Base-by-base conservation (phyloP, 2,329 filamentous ascomycete genomes). In the Didymella pomorum region DNA sequence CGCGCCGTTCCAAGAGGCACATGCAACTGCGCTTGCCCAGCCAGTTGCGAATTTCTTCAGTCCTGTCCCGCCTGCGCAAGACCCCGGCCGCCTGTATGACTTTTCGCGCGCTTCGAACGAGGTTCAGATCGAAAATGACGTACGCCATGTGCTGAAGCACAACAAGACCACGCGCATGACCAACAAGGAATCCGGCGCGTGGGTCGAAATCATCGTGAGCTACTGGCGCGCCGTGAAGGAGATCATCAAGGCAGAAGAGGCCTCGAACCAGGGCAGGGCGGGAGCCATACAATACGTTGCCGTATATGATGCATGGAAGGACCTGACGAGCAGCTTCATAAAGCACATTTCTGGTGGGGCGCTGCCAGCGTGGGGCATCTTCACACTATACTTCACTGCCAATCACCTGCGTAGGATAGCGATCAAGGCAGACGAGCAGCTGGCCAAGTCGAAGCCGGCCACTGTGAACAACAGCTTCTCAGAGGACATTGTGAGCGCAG, bases 351-450 rank as follows among this genome's bases (percentile, higher is more conserved):
- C 88, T 33, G 89, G 85, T 64, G 82, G 84, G 54, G 84, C 86
- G 2, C 92, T 98, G 68, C 88, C 92, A 64, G 89, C 92, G 29
- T 99, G 95, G 94, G 95, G 93, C 0, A 87, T 99, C 50, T 93
- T 95, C 3, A 93, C 91, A 72, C 83, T 99, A 37, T 98, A 98
- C 72, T 85, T 90, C 51, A 88, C 89, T 23, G 93, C 93, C 53
- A 96, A 92, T 78, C 93, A 96, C 74, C 79, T 99, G 58, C 85
- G 95, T 59, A 81, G 90, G 42, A 96, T 97, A 78, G 95, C 95
- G 46, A 95, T 97, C 75, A 92, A 89, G 71, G 93, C 95, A 55
- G 95, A 99, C 74, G 86, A 89, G 35, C 89, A 91, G 70, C 73
- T 79, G 43, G 79, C 81, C n/a, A 79, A 79, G 49, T 80, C 82